Conservation (phyloP, 1,284 basidiomycete genomes). For the Ustilago trichophora region DNA sequence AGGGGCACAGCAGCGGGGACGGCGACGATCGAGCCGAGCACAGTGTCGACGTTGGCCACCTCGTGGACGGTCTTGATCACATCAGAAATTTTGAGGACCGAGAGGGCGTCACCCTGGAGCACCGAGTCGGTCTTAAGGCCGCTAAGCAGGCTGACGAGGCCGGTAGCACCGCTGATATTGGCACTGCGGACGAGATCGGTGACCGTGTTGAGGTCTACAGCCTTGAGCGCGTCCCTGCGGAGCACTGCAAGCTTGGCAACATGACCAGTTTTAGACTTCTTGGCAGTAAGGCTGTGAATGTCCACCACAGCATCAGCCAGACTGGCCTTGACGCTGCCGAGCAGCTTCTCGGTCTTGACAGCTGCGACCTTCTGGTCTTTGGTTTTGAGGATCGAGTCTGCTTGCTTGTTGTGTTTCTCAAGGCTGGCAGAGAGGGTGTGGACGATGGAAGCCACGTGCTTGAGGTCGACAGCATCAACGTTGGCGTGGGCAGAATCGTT, state of each 20-base stretch:
- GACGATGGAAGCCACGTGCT: slow-evolving; percentile 24
- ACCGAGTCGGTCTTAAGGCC: slow-evolving; percentile 8
- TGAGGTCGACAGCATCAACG: slow-evolving; percentile 14
- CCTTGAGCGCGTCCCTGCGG: neutral
- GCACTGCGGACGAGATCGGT: neutral
- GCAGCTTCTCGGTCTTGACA: slow-evolving; percentile 2
- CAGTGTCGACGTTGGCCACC: slow-evolving; percentile 7
- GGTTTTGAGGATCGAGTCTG: slow-evolving; percentile 12
- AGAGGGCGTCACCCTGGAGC: slow-evolving; percentile 9
- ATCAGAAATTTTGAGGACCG: slow-evolving; percentile 8
- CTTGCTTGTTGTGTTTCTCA: slow-evolving; percentile 8
- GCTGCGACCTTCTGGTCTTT: slow-evolving; percentile 10
- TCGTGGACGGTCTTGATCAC: slow-evolving; percentile 14
- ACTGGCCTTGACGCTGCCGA: slow-evolving; percentile 1
- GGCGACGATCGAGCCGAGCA: slow-evolving; percentile 8
- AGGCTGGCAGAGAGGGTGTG: slow-evolving; percentile 31
- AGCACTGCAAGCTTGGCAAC: neutral
- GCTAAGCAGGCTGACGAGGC: slow-evolving; percentile 3
- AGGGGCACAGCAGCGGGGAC: slow-evolving; percentile 8
- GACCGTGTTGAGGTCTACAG: neutral
- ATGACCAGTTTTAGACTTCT: neutral
- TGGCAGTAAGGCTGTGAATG: neutral
- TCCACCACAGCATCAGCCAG: slow-evolving; percentile 4
- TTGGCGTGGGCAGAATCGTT: neutral
- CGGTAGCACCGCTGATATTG: slow-evolving; percentile 3